These are phyloP conservation scores for Candida andamanensis DNA, from an alignment of 805 yeast species.

Conservation along the genomic window DNA sequence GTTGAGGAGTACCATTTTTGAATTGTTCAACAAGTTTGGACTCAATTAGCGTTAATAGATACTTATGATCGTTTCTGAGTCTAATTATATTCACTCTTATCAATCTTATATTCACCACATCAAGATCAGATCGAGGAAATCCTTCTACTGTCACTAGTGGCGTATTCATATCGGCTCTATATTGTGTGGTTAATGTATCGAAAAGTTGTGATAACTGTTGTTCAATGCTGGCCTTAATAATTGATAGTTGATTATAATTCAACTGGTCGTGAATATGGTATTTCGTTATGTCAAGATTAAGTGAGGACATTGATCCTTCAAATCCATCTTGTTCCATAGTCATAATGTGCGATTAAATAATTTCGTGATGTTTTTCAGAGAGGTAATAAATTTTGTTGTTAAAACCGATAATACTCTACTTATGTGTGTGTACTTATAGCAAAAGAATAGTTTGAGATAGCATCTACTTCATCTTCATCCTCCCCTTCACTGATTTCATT, in stretches of 20 bases:
- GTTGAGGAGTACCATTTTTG: constrained; percentile 4
- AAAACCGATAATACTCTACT: no score
- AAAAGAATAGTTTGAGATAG: constrained; percentile 37
- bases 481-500: constrained; percentile 51
- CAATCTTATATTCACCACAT: constrained; percentile 61
- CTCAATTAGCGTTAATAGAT: constrained; percentile 44
- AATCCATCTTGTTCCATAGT: constrained; percentile 11
- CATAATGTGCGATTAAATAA: no score
- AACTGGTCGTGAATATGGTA: constrained; percentile 8
- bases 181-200: constrained; percentile 36
- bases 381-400: no score
- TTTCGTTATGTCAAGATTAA: constrained; percentile 8
- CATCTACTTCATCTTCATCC: constrained; percentile 38
- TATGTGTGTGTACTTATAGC: constrained; percentile 25
- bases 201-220: constrained; percentile 28
- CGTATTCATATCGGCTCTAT: constrained; percentile 58
- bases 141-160: constrained; percentile 68
- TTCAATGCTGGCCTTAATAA: constrained; percentile 15
- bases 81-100: constrained; percentile 61
- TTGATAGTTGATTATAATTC: constrained; percentile 10
- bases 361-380: no score
- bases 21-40: constrained; percentile 43
- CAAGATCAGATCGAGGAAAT: constrained; percentile 80
- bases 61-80: constrained; percentile 62
- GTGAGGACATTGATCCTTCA: constrained; percentile 13